Evolutionary conservation across 1,139 yeast species (phyloP).

Genomic region (Kodamaea arcana): DNA sequence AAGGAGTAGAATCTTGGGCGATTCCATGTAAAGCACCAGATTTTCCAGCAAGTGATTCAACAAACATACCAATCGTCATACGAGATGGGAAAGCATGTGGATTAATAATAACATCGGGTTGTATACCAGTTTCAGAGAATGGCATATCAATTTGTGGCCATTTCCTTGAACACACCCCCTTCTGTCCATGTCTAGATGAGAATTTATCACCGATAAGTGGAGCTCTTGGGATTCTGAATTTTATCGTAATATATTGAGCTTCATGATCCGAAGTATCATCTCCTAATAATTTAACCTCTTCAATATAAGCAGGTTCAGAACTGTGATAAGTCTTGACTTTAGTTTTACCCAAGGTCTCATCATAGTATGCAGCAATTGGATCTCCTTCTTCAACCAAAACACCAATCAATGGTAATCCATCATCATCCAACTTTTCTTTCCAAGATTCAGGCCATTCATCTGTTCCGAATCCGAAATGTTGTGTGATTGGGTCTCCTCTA

Average conservation of each 20-base stretch:
- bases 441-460: slow-evolving; percentile 92
- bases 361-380: slow-evolving; percentile 89
- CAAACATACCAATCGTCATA: slow-evolving; percentile 99
- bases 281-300: slow-evolving; percentile 88
- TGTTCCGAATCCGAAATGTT: slow-evolving; percentile 90
- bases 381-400: slow-evolving; percentile 89
- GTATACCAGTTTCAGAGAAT: slow-evolving; percentile 91
- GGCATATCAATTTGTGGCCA: slow-evolving; percentile 99
- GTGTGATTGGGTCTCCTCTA: slow-evolving; percentile 92
- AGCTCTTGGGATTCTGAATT: slow-evolving; percentile 85
- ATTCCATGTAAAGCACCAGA: slow-evolving; percentile 98
- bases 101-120: slow-evolving; percentile 94
- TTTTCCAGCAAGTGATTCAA: slow-evolving; percentile 94
- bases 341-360: slow-evolving; percentile 87
- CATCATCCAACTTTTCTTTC: slow-evolving; percentile 83
- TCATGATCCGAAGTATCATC: slow-evolving; percentile 78
- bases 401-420: slow-evolving; percentile 92
- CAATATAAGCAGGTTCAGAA: slow-evolving; percentile 90
- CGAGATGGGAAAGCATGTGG: slow-evolving; percentile 99
- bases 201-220: slow-evolving; percentile 98
- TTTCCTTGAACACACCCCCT: slow-evolving; percentile 98
- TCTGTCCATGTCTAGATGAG: slow-evolving; percentile 98
- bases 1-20: slow-evolving; percentile 96
- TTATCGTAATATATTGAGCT: slow-evolving; percentile 80
- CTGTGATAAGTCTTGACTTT: slow-evolving; percentile 92